Conservation (phyloP, 495 filamentous ascomycete genomes). For the Xylaria sp. region DNA sequence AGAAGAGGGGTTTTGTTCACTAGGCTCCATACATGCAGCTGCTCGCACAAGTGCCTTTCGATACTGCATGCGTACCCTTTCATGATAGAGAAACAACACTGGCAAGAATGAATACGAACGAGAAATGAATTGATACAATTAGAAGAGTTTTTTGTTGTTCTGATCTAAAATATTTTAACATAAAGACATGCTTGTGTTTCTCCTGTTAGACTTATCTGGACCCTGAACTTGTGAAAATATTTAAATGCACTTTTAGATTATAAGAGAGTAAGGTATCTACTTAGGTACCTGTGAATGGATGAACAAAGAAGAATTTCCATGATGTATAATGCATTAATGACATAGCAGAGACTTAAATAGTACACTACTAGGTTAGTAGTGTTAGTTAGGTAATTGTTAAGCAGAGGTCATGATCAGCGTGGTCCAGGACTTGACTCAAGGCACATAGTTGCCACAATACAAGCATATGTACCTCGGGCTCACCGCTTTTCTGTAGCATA, state of each 20-base stretch:
- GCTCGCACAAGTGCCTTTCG: no score
- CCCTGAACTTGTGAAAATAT: neutral
- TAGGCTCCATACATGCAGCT: neutral
- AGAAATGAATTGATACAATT: neutral
- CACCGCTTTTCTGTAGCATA: slow-evolving; percentile 5
- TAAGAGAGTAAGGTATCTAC: no score
- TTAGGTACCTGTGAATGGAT: no score
- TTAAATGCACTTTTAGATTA: no score
- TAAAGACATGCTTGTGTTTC: neutral
- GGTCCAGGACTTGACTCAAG: neutral
- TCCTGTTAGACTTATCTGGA: neutral
- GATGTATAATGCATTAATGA: neutral
- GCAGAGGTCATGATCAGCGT: neutral
- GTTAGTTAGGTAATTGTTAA: neutral
- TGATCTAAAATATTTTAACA: neutral
- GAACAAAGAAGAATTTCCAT: neutral
- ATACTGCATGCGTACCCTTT: neutral
- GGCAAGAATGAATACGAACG: slow-evolving; percentile 15
- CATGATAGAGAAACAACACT: slow-evolving; percentile 8
- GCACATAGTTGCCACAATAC: slow-evolving; percentile 3
- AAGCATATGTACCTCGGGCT: neutral
- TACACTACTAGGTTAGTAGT: no score
- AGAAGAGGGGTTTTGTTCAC: neutral
- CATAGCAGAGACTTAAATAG: neutral
- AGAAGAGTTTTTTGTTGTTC: neutral